Evolutionary conservation across 768 basidiomycete genomes (phyloP), one percentile per base, ranked within the genome.

Genomic region (Mycena latifolia): DNA sequence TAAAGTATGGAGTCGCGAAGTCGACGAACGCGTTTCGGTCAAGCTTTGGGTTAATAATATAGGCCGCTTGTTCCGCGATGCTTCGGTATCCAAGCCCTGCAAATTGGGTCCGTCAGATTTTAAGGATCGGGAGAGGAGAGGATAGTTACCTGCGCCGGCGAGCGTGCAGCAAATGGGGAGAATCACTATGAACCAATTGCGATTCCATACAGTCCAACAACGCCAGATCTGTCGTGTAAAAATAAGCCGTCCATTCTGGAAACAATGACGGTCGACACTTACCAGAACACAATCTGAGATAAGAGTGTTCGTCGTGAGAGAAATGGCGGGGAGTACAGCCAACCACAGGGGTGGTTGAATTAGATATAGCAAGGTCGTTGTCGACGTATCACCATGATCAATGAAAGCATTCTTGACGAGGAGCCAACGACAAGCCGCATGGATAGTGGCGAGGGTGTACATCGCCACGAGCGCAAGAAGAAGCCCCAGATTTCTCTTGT

Each of bases 391-490:
- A 7, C 61, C 61, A 25, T 62, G 24, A n/a, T 48, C 54, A 20
- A 67, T 63, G 55, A 67, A 63, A 3, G 61, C 66, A 18, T 35
- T 39, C 2, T 37, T 37, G 18, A 53, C 28, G 25, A 56, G 39
- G 22, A 56, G 27, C 66, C 66, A 67, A n/a, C 66, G 66, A 18
- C 28, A 27, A 11, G 24, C 35, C 3, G 51, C 55, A 24, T 67
- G 55, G 43, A 67, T 47, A 6, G 66, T 63, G 18, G 66, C 29
- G 22, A 67, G 17, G 14, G 52, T 41, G 43, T 63, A 67, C 66
- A 67, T 67, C 28, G 33, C 45, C 14, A 63, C n/a, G 12, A 67
- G 2, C 22, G 53, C 53, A 17, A 37, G 14, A 33, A 33, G 31
- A 33, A 33, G 31, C 11, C 31, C 31, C 31, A 33, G 6, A 33